phyloP scores from a whole-genome alignment of 2,329 filamentous ascomycete species.

The Fusarium sp. region DNA sequence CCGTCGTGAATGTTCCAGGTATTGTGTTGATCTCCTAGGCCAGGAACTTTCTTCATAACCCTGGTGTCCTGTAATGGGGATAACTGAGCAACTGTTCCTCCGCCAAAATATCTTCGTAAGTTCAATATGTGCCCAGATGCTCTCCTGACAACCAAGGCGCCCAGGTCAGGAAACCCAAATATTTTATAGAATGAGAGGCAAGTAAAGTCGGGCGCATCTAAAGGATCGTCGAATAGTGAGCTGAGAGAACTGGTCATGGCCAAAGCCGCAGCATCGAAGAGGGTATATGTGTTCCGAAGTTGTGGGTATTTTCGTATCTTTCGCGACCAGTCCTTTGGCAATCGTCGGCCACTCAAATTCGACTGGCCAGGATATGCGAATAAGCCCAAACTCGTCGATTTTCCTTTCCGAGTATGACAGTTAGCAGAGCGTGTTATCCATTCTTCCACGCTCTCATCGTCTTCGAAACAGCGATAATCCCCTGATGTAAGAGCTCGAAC shows the following conservation, averaged over 20 bases:
- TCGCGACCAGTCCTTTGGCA: constrained; percentile 71
- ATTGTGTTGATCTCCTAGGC: constrained; percentile 54
- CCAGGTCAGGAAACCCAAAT: constrained; percentile 77
- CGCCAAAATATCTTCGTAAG: constrained; percentile 75
- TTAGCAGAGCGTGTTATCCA: constrained; percentile 56
- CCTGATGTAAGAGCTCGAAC: constrained; percentile 73
- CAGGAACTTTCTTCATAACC: constrained; percentile 57
- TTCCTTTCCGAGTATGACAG: constrained; percentile 35
- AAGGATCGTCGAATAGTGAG: constrained; percentile 63
- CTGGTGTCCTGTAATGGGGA: constrained; percentile 44
- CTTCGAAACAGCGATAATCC: constrained; percentile 71
- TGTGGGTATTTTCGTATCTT: constrained; percentile 51
- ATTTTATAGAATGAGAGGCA: constrained; percentile 76
- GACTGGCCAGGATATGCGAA: constrained; percentile 80
- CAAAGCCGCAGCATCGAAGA: constrained; percentile 75
- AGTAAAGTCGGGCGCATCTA: constrained; percentile 71
- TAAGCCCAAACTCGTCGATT: constrained; percentile 53
- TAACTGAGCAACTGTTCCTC: constrained; percentile 75
- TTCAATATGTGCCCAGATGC: constrained; percentile 69
- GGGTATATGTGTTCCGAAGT: constrained; percentile 60
- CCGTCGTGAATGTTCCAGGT: constrained; percentile 68
- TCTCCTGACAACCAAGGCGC: constrained; percentile 71
- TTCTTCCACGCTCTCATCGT: constrained; percentile 66
- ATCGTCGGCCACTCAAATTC: constrained; percentile 76
- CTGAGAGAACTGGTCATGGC: constrained; percentile 73